A percentile compares a stretch with the other conserved stretches of the same genome.
Conservation (phyloP, 2,329 filamentous ascomycete species). For the Penicillium sp. region DNA sequence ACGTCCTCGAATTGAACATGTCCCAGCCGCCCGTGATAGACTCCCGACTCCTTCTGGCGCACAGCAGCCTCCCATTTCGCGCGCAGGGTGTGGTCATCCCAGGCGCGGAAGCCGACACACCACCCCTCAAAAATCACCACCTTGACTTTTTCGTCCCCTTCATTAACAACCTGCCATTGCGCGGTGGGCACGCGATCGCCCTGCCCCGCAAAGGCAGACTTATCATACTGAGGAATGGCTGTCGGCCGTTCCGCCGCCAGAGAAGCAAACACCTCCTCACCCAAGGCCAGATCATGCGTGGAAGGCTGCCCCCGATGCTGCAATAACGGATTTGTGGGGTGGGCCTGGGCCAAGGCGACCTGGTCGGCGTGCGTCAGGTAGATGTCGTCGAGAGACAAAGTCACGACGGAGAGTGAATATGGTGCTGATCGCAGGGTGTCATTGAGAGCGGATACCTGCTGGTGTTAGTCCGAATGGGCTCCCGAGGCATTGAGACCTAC, state of each 20-base stretch:
- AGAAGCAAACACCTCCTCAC: slow-evolving; percentile 63
- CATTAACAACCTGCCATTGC: slow-evolving; percentile 61
- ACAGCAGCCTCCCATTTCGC: slow-evolving; percentile 56
- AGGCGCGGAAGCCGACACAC: slow-evolving; percentile 79
- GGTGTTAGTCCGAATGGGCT: slow-evolving; percentile 12
- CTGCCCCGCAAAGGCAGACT: slow-evolving; percentile 72
- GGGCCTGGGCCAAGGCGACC: slow-evolving; percentile 61
- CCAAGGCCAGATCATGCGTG: slow-evolving; percentile 75
- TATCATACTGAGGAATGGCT: slow-evolving; percentile 77
- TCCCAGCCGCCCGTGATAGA: slow-evolving; percentile 56
- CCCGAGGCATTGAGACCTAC: slow-evolving; percentile 46
- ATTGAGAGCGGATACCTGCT: slow-evolving; percentile 63
- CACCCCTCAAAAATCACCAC: slow-evolving; percentile 87
- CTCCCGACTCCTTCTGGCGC: slow-evolving; percentile 47
- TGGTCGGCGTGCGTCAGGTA: slow-evolving; percentile 77
- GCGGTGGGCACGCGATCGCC: slow-evolving; percentile 70
- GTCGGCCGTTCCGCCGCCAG: slow-evolving; percentile 55
- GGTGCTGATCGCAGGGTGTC: slow-evolving; percentile 59
- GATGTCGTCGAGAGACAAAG: slow-evolving; percentile 85
- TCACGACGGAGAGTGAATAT: slow-evolving; percentile 65
- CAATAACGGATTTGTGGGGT: slow-evolving; percentile 73
- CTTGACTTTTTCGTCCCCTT: slow-evolving; percentile 43
- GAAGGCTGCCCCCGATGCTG: slow-evolving; percentile 82
- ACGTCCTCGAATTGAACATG: slow-evolving; percentile 59
- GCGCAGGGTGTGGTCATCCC: slow-evolving; percentile 58